phyloP scores from a whole-genome alignment of 306 rosid species.

The Quercus variabilis region DNA sequence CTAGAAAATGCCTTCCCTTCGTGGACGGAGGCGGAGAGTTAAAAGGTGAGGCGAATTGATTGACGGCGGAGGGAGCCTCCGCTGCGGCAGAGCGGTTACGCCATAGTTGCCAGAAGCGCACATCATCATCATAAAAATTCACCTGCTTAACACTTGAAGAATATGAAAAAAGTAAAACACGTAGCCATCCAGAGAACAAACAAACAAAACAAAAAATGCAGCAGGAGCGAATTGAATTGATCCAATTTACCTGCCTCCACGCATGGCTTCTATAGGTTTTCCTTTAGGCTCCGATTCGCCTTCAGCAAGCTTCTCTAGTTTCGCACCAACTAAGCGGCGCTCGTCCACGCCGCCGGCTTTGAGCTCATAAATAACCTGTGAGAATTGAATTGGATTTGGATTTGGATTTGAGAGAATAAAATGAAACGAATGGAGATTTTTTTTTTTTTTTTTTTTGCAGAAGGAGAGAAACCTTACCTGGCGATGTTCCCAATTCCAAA shows the following conservation, averaged over 20 bases:
- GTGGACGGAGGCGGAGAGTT: slow-evolving; percentile 86
- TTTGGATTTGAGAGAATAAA: neutral
- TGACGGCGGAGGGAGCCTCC: slow-evolving; percentile 85
- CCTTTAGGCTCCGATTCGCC: slow-evolving; percentile 92
- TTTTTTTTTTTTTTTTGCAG: too few species aligned
- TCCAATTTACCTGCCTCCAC: slow-evolving; percentile 84
- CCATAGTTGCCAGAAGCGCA: slow-evolving; percentile 97
- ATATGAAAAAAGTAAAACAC: neutral
- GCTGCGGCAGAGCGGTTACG: slow-evolving; percentile 90
- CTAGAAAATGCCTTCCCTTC: slow-evolving; percentile 97
- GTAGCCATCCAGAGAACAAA: slow-evolving; percentile 21
- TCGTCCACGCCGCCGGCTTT: slow-evolving; percentile 99
- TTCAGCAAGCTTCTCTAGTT: slow-evolving; percentile 98
- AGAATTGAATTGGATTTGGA: neutral
- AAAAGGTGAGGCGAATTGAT: slow-evolving; percentile 62
- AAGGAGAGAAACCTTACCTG: slow-evolving; percentile 41
- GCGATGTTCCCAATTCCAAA: slow-evolving; percentile 99
- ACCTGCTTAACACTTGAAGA: slow-evolving; percentile 91
- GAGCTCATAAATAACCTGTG: slow-evolving; percentile 85
- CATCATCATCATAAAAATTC: slow-evolving; percentile 87
- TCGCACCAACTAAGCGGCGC: slow-evolving; percentile 93
- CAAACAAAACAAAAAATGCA: slow-evolving; percentile 5
- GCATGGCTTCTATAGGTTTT: slow-evolving; percentile 93
- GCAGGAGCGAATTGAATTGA: neutral
- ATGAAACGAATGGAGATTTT: too few species aligned